Evolutionary conservation across 1,284 basidiomycete species (phyloP), one percentile per base, ranked within the genome.

Genomic region (Moesziomyces sp.): DNA sequence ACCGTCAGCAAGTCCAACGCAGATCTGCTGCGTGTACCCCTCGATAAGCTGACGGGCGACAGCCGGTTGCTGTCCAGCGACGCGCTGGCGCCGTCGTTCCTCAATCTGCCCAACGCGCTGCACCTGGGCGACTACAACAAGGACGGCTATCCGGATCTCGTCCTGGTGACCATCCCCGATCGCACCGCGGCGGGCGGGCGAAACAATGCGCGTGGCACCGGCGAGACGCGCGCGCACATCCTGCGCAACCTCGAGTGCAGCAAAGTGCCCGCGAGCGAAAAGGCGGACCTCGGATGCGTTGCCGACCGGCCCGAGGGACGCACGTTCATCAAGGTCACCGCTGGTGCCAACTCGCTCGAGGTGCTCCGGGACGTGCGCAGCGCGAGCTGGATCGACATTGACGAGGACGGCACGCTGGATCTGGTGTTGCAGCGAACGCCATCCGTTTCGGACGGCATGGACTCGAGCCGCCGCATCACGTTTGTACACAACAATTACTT

Each of bases 401-500:
- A 97, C 81, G 97, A 98, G 82, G 96, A 99, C 84, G 95, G 96
- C 0, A 93, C 94, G 1, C 87, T 99, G 23, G 97, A 99, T 84
- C 89, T 99, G 43, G 86, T 97, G 84, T 88, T 99, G 0, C 94
- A 97, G 81, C 87, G 95, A 42, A 63, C 54, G 3, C 59, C 64
- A 5, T 56, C 62, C 5, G 28, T 26, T 0, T 61, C 62, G 18
- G 49, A 64, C 24, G 64, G 57, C 28, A 49, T 35, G 46, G 76
- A 76, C 47, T 85, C 47, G 26, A 58, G 60, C 13, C 68, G 71
- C 11, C 53, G 50, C 47, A 86, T 94, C 16, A 85, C 90, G 1
- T 97, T 99, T 78, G 87, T 99, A 44, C 94, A 97, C 85, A 99
- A 99, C 84, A 98, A 98, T 85, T 94, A 94, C 81, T 99, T 97